phyloP scores from a whole-genome alignment of 2,329 filamentous ascomycete genomes.

The Sclerotinia glacialis region DNA sequence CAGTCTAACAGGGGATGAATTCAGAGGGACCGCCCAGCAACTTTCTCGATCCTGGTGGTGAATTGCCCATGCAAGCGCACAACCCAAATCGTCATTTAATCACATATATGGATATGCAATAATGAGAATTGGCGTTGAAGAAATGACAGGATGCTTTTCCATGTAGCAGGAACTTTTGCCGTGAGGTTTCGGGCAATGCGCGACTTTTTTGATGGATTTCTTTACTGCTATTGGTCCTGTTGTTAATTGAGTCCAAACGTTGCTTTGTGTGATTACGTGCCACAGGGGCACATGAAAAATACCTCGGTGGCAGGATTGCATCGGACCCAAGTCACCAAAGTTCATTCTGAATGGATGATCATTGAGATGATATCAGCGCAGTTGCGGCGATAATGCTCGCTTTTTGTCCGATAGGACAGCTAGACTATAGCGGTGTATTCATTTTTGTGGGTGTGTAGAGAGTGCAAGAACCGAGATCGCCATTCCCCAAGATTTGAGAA shows the following conservation, averaged over 20 bases:
- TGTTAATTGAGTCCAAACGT: constrained; percentile 17
- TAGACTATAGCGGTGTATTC: not conserved
- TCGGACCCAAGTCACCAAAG: constrained; percentile 17
- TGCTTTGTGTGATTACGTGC: constrained; percentile 23
- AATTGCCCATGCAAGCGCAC: constrained; percentile 25
- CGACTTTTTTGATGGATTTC: constrained; percentile 17
- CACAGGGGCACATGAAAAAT: constrained; percentile 20
- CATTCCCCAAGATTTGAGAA: constrained; percentile 24
- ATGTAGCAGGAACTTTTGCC: constrained; percentile 25
- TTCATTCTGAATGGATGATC: constrained; percentile 1
- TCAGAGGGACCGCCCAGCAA: constrained; percentile 2
- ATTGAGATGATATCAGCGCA: constrained; percentile 1
- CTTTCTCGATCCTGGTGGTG: constrained; percentile 23
- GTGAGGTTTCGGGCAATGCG: constrained; percentile 23
- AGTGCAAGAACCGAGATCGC: constrained; percentile 28
- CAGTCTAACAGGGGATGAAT: constrained; percentile 20
- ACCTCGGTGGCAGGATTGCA: constrained; percentile 19
- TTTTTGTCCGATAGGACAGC: not conserved
- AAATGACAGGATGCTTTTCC: constrained; percentile 17
- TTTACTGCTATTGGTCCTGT: constrained; percentile 22
- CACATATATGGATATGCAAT: constrained; percentile 8
- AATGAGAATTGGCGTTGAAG: constrained; percentile 14
- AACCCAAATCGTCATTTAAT: constrained; percentile 22
- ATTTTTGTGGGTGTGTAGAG: constrained; percentile 7
- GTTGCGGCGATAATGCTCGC: constrained; percentile 9